phyloP scores from a whole-genome alignment of 2,329 filamentous ascomycete genomes.

The Beauveria sp. region DNA sequence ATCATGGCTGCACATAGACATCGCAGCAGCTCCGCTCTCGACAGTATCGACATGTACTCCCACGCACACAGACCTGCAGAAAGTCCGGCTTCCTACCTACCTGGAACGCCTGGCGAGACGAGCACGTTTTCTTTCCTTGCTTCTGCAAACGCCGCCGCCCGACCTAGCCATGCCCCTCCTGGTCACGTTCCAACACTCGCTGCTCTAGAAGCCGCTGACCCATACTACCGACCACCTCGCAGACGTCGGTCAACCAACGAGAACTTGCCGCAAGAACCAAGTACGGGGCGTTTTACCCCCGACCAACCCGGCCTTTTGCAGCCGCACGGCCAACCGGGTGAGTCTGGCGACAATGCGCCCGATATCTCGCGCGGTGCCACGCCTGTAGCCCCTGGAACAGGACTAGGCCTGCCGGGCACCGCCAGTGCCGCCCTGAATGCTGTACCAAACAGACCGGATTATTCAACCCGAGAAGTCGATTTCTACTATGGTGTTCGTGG shows the following conservation, averaged over 20 bases:
- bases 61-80: slow-evolving; percentile 41
- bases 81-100: slow-evolving; percentile 57
- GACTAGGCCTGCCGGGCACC: background rate
- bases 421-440: slow-evolving; percentile 27
- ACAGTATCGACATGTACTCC: slow-evolving; percentile 40
- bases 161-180: slow-evolving; percentile 30
- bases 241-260: slow-evolving; percentile 53
- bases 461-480: slow-evolving; percentile 88
- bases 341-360: slow-evolving; percentile 32
- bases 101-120: slow-evolving; percentile 65
- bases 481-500: slow-evolving; percentile 94
- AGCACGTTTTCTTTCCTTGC: slow-evolving; percentile 66
- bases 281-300: slow-evolving; percentile 18
- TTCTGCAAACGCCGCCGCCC: slow-evolving; percentile 41
- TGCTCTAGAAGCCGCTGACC: slow-evolving; percentile 54
- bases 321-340: slow-evolving; percentile 22
- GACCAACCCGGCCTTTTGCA: slow-evolving; percentile 33
- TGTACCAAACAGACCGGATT: slow-evolving; percentile 63
- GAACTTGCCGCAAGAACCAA: slow-evolving; percentile 23
- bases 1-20: slow-evolving; percentile 37
- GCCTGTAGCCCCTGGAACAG: slow-evolving; percentile 30
- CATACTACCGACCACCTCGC: slow-evolving; percentile 83
- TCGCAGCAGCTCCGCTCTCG: slow-evolving; percentile 48
- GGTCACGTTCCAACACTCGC: slow-evolving; percentile 37
- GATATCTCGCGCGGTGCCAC: slow-evolving; percentile 36